Percentiles rank a stretch among this genome's conserved stretches.
These are phyloP conservation scores for Goniomonas avonlea DNA, from an alignment of 78 protist genomes.

Conservation along the genomic window DNA sequence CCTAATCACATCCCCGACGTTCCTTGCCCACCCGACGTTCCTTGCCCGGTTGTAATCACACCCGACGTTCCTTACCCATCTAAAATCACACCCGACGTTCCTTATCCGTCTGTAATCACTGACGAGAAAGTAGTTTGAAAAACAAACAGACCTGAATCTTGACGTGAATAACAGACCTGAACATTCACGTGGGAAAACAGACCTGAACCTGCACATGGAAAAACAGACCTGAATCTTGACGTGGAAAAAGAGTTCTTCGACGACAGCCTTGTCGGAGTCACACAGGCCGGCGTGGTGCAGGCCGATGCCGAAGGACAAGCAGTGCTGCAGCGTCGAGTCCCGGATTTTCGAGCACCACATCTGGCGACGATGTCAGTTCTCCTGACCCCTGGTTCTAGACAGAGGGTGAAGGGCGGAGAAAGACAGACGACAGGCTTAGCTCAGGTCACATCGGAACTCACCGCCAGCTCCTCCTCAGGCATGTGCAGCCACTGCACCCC, in stretches of 20 bases:
- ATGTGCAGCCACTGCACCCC: conserved; percentile 56
- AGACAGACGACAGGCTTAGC: no score
- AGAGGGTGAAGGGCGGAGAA: no score
- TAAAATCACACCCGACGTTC: no score
- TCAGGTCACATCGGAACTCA: no score
- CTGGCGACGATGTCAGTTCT: no score
- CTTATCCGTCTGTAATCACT: no score
- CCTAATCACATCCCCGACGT: no score
- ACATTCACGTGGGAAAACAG: not conserved
- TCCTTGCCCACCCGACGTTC: no score
- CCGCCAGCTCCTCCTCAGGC: conserved; percentile 36
- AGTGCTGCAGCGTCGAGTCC: conserved; percentile 68
- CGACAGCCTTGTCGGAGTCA: conserved; percentile 59
- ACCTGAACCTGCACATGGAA: no score
- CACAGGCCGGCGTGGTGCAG: conserved; percentile 97
- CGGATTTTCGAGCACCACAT: not conserved
- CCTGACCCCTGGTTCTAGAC: not conserved
- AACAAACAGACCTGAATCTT: not conserved
- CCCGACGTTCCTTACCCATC: no score
- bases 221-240: not conserved
- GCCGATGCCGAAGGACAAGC: conserved; percentile 92
- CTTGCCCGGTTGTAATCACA: no score
- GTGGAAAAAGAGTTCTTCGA: conserved; percentile 25
- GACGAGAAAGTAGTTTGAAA: not conserved
- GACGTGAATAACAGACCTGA: not conserved